Conservation (phyloP, 2,329 filamentous ascomycete species). For the Ophiostoma angusticollis region DNA sequence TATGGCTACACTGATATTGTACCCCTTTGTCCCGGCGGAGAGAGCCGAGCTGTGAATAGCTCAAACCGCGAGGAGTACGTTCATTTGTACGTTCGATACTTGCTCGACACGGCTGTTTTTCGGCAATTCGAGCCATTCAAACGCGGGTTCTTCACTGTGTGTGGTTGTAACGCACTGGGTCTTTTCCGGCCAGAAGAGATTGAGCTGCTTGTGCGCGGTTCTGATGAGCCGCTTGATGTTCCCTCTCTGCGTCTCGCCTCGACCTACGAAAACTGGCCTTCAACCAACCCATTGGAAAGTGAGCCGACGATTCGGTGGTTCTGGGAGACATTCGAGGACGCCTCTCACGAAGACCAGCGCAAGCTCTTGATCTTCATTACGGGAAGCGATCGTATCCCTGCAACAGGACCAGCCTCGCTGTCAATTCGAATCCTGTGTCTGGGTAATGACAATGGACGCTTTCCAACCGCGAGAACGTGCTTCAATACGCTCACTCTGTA, state of each 20-base stretch:
- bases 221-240: conserved; percentile 73
- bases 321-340: conserved; percentile 66
- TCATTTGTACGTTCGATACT: conserved; percentile 66
- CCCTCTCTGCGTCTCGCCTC: conserved; percentile 62
- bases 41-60: conserved; percentile 67
- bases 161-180: conserved; percentile 73
- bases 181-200: conserved; percentile 87
- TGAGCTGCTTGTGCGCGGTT: conserved; percentile 73
- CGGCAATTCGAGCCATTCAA: conserved; percentile 91
- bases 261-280: conserved; percentile 69
- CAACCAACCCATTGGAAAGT: conserved; percentile 36
- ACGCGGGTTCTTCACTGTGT: conserved; percentile 84
- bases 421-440: conserved; percentile 64
- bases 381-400: conserved; percentile 79
- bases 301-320: conserved; percentile 73
- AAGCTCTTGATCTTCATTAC: conserved; percentile 78
- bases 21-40: conserved; percentile 62
- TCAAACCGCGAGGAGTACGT: conserved; percentile 76
- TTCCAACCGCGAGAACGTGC: conserved; percentile 78
- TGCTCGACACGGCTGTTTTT: conserved; percentile 64
- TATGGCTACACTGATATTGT: conserved; percentile 57
- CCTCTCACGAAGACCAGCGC: conserved; percentile 55
- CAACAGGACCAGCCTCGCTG: conserved; percentile 70
- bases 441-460: conserved; percentile 60
- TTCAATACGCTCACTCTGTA: conserved; percentile 77